phyloP scores from a whole-genome alignment of 306 rosid species.

The Phaseolus lunatus region DNA sequence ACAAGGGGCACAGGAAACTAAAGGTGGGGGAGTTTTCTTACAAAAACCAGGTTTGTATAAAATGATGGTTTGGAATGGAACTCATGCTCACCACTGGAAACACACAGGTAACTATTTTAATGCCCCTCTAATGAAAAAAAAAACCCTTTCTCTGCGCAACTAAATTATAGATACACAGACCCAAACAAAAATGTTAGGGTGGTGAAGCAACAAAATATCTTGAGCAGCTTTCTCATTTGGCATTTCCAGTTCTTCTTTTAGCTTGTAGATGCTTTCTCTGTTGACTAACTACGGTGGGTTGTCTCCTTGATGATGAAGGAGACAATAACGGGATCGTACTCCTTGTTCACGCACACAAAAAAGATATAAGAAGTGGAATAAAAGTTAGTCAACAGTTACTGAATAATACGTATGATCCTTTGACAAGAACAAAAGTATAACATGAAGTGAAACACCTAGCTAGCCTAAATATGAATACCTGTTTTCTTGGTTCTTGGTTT shows the following conservation, averaged over 20 bases:
- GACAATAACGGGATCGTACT: constrained; percentile 64
- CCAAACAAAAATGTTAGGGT: constrained; percentile 6
- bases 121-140: constrained; percentile 46
- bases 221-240: constrained; percentile 54
- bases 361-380: not conserved
- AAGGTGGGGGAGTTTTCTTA: not conserved
- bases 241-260: constrained; percentile 64
- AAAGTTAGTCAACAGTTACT: constrained; percentile 30
- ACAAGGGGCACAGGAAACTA: not conserved
- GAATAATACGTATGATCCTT: not conserved
- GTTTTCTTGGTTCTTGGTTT: constrained; percentile 58
- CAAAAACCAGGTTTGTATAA: constrained; percentile 25
- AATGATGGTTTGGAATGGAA: constrained; percentile 41
- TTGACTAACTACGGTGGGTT: constrained; percentile 51
- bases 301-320: constrained; percentile 72
- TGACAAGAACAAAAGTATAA: constrained; percentile 26
- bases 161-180: constrained; percentile 39
- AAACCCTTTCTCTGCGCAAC: constrained; percentile 42
- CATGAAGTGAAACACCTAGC: constrained; percentile 18
- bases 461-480: constrained; percentile 56
- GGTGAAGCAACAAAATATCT: constrained; percentile 37
- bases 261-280: constrained; percentile 63
- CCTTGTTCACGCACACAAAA: constrained; percentile 50
- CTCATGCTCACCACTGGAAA: constrained; percentile 46
- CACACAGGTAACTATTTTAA: constrained; percentile 47